A percentile compares a stretch with the other conserved stretches of the same genome.
phyloP scores from a whole-genome alignment of 805 yeast species.

The Starmerella lactis-condensi region DNA sequence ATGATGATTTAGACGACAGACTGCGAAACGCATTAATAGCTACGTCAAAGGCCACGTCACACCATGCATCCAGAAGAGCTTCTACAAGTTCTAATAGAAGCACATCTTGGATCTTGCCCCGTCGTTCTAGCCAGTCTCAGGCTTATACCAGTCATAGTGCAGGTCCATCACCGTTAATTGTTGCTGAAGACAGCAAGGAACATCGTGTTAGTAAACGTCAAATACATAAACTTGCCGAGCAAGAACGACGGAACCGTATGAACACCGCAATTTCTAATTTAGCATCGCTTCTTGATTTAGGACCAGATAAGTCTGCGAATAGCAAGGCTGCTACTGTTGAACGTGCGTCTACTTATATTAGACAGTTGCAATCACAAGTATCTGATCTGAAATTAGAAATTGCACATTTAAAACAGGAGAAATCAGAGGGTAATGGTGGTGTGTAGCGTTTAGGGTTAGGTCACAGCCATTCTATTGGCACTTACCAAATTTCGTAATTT shows the following conservation, averaged over 20 bases:
- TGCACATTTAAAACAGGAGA: too few relatives aligned
- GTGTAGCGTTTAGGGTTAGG: too few relatives aligned
- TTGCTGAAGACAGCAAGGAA: not conserved
- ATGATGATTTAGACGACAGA: slow-evolving; percentile 11
- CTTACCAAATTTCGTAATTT: too few relatives aligned
- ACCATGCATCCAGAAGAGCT: slow-evolving; percentile 4
- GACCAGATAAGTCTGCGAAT: slow-evolving; percentile 10
- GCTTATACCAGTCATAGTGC: too few relatives aligned
- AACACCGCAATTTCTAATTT: slow-evolving; percentile 69
- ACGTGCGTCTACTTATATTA: slow-evolving; percentile 57
- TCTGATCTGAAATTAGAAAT: slow-evolving; percentile 21
- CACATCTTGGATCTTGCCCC: slow-evolving; percentile 13
- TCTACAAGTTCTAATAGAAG: slow-evolving; percentile 7
- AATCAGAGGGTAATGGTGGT: too few relatives aligned
- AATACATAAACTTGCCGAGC: slow-evolving; percentile 84
- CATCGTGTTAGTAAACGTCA: slow-evolving; percentile 2
- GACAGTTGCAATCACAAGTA: slow-evolving; percentile 23
- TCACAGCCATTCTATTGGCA: too few relatives aligned
- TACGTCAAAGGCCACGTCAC: slow-evolving; percentile 6
- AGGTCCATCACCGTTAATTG: slow-evolving; percentile 6
- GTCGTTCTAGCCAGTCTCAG: not conserved
- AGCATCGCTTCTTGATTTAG: slow-evolving; percentile 40
- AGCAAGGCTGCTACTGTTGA: slow-evolving; percentile 93
- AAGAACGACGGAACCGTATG: slow-evolving; percentile 85
- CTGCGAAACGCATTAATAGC: slow-evolving; percentile 12